Base-by-base conservation (phyloP, 257 asterid species). In the Gardenia jasminoides region DNA sequence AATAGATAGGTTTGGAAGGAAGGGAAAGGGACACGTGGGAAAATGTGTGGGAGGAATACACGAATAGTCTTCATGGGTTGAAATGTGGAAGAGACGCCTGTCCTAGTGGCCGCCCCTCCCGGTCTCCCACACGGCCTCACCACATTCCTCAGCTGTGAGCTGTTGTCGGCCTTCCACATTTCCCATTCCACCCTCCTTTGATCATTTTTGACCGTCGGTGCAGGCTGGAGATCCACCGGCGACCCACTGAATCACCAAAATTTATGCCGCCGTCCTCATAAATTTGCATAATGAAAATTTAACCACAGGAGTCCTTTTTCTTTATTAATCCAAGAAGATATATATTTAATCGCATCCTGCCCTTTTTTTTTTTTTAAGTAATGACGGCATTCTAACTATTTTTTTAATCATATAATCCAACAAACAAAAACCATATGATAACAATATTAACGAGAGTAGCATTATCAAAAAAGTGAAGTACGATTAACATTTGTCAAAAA, bases 11-110 rank as follows among this genome's bases (percentile, higher is more conserved):
- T 8, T 66, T 10, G 0, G 13, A 0, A 20, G 13, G 47, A 36
- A 50, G 68, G 24, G 75, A 67, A 36, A 50, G 68, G 24, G 75
- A 67, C 75, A 50, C 68, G 80, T 77, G 56, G 80, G 56, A 9
- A 10, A 10, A 31, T 24, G 75, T 36, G 41, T 48, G 16, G 15
- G 3, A 1, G 41, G 46, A 4, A 10, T 44, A 4, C 4, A 10
- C n/a, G 67, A 67, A 50, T 28, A 50, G 67, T 52, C 67, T 67
- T 67, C 54, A 1, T 2, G 20, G 72, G 30, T 52, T 39, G 28
- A 50, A 16, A 2, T 68, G 50, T 20, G 19, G 36, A 33, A 6
- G 44, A 48, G 80, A 77, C 80, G 75, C 31, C 67, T 67, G 80
- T 77, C 80, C 43, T 19, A 2, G 17, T 6, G 52, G 20, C 39